phyloP scores from a whole-genome alignment of 305 asterid species.

The Solanum hybrid region DNA sequence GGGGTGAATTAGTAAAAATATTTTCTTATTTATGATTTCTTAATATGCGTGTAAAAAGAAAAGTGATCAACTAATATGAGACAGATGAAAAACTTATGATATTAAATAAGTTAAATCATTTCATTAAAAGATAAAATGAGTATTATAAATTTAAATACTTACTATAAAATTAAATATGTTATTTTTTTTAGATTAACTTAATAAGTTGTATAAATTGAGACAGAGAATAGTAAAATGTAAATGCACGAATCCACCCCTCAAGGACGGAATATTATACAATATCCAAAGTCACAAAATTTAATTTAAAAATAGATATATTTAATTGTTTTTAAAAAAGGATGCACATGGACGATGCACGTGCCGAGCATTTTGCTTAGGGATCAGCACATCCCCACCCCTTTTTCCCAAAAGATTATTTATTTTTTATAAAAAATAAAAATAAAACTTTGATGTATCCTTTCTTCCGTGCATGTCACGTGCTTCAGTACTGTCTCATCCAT shows the following conservation, averaged over 20 bases:
- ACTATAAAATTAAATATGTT: too few species aligned
- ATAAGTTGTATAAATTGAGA: not conserved
- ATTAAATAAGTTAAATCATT: too few species aligned
- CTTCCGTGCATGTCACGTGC: slow-evolving; percentile 39
- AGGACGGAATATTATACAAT: not conserved
- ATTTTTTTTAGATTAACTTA: too few species aligned
- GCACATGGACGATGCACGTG: slow-evolving; percentile 62
- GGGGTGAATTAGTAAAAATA: not conserved
- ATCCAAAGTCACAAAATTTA: not conserved
- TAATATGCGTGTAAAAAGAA: not conserved
- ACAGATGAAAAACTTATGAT: too few species aligned
- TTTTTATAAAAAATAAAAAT: not conserved
- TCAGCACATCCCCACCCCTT: slow-evolving; percentile 29
- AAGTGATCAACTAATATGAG: not conserved
- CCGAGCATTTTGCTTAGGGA: slow-evolving; percentile 50
- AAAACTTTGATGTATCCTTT: not conserved
- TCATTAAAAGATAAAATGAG: too few species aligned
- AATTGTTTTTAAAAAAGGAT: not conserved
- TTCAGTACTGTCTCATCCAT: slow-evolving; percentile 18
- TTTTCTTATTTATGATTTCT: not conserved
- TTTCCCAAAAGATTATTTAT: not conserved
- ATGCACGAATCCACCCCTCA: not conserved
- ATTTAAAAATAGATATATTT: not conserved
- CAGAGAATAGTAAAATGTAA: not conserved
- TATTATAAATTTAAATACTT: too few species aligned